phyloP scores from a whole-genome alignment of 2,329 filamentous ascomycete species.

The Fusarium nurragi region DNA sequence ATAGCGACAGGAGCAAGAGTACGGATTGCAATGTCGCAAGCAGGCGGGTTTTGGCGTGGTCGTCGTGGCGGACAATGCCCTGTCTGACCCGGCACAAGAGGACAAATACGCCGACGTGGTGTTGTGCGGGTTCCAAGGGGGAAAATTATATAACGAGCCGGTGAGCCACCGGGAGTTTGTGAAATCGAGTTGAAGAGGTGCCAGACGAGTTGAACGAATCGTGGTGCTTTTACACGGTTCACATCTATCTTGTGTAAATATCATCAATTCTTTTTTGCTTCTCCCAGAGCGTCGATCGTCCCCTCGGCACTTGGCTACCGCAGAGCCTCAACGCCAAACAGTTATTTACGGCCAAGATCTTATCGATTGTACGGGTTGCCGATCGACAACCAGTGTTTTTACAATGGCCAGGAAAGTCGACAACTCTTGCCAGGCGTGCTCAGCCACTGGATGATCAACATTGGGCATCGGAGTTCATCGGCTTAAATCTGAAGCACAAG shows the following conservation, averaged over 20 bases:
- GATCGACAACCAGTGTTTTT: constrained; percentile 17
- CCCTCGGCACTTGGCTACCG: constrained; percentile 27
- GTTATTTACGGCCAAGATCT: constrained; percentile 7
- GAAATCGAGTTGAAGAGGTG: not conserved
- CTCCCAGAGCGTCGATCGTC: constrained; percentile 1
- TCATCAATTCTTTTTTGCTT: not conserved
- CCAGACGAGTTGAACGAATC: not conserved
- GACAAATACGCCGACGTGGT: constrained; percentile 31
- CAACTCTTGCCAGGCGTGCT: not conserved
- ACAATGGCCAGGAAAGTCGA: not conserved
- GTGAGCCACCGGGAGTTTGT: constrained; percentile 5
- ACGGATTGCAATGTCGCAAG: constrained; percentile 26
- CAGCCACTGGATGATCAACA: constrained; percentile 13
- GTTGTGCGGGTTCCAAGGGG: constrained; percentile 6
- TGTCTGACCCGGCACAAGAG: constrained; percentile 34
- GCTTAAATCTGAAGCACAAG: constrained; percentile 6
- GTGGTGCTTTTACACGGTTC: constrained; percentile 8
- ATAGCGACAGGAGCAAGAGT: constrained; percentile 17
- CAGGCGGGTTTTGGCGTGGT: constrained; percentile 26
- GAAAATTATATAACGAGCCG: constrained; percentile 35
- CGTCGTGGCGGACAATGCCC: constrained; percentile 35
- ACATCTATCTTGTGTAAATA: not conserved
- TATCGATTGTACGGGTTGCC: constrained; percentile 8
- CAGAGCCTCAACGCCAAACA: constrained; percentile 35
- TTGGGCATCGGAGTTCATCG: constrained; percentile 21